Evolutionary conservation across 2,329 filamentous ascomycete species (phyloP), one percentile per base, ranked within the genome.

Genomic region (Verticillium albo-atrum): DNA sequence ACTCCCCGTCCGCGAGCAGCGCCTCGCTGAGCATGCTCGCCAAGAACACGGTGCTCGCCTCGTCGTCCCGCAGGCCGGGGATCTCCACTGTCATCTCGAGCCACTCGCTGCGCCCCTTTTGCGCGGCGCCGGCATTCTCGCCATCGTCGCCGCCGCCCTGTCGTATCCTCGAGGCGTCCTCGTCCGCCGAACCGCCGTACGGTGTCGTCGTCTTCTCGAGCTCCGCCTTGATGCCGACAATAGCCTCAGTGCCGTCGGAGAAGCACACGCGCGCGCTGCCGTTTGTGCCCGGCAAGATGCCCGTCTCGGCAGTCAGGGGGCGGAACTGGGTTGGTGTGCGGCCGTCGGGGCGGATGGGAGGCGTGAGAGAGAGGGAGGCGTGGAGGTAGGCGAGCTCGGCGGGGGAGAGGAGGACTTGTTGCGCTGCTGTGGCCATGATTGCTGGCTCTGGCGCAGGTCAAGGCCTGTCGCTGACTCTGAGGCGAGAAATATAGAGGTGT

Each of bases 331-430:
- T 90, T 23, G 92, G 80, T 20, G 85, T 77, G 69, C 93, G 91
- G 64, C 89, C 90, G 74, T 99, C 95, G 25, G 94, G 91, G 26
- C 95, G 92, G 72, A 98, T 89, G 23, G 95, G 92, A 12, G 92
- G 92, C 51, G 77, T 78, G 61, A 93, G 88, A 7, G 87, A 84
- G 70, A 99, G 91, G 6, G 94, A 93, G 64, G 85, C 87, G 81
- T 96, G 92, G 56, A 98, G 87, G 79, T 97, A 99, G 68, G 93
- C 92, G 69, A 99, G 90, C 79, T 99, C 95, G 70, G 95, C 92
- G 54, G 95, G 94, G 58, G 93, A 97, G 75, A 98, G 89, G 67
- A 92, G 88, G 69, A 87, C 85, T 76, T 86, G 85, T 69, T 87
- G 85, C 68, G 75, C 81, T 20, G 35, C 26, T 66, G 86, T 83